Conservation (phyloP, 148 eudicot genomes). For the Tetragonia tetragonoides region DNA sequence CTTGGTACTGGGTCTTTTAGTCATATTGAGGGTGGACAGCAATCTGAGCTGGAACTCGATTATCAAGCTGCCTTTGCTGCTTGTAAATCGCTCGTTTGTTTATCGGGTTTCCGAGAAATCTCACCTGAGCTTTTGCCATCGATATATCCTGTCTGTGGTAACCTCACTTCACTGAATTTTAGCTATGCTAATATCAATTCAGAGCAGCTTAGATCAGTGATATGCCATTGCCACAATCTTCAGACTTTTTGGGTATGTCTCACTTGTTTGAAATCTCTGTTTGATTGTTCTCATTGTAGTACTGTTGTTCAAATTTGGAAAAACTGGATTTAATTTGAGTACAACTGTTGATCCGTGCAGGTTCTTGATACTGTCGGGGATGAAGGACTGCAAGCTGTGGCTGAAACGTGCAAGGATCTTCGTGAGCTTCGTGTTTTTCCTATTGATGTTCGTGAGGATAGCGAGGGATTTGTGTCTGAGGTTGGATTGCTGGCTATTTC, state of each 20-base stretch:
- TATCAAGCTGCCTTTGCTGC: constrained; percentile 60
- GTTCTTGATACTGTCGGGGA: constrained; percentile 75
- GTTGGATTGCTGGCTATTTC: constrained; percentile 79
- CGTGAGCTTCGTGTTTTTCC: constrained; percentile 84
- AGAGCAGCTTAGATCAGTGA: constrained; percentile 56
- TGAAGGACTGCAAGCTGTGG: constrained; percentile 83
- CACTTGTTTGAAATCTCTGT: background rate
- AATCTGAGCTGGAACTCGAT: constrained; percentile 55
- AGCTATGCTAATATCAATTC: constrained; percentile 74
- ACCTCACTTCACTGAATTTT: constrained; percentile 73
- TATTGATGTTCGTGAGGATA: constrained; percentile 61
- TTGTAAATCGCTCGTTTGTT: constrained; percentile 65
- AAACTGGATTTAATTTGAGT: background rate
- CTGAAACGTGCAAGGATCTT: constrained; percentile 71
- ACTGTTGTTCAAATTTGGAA: background rate
- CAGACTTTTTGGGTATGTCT: constrained; percentile 69
- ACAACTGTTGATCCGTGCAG: constrained; percentile 30
- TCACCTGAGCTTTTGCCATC: constrained; percentile 56
- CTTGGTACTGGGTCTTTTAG: constrained; percentile 81
- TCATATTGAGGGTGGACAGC: constrained; percentile 35
- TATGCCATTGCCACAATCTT: constrained; percentile 65
- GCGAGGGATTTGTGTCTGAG: constrained; percentile 72
- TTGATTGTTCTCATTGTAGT: background rate
- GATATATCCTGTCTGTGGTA: constrained; percentile 65
- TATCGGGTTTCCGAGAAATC: constrained; percentile 76